A percentile compares a stretch with the other conserved stretches of the same genome.
These are phyloP conservation scores for Microdochium paspali DNA, from an alignment of 2,329 filamentous ascomycete genomes.

Conservation along the genomic window DNA sequence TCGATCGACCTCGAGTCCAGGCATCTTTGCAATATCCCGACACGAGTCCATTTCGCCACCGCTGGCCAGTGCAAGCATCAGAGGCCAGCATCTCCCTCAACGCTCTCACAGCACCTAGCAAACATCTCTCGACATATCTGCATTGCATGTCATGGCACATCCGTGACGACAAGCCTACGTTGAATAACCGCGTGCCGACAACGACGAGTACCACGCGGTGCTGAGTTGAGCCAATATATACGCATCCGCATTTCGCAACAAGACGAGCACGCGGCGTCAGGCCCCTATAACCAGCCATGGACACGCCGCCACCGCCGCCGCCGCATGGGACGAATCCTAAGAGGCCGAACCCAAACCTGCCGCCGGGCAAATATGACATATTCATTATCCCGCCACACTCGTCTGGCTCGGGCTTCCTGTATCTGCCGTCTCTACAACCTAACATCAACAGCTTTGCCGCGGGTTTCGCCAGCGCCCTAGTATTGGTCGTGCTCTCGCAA, in stretches of 20 bases:
- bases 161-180: not conserved
- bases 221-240: too few relatives aligned
- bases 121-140: too few relatives aligned
- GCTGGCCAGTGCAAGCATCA: too few relatives aligned
- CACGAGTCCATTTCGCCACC: too few relatives aligned
- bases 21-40: too few relatives aligned
- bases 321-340: conserved; percentile 75
- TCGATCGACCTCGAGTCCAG: too few relatives aligned
- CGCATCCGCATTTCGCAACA: too few relatives aligned
- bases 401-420: conserved; percentile 80
- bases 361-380: conserved; percentile 90
- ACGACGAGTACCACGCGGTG: conserved; percentile 1
- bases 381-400: conserved; percentile 94
- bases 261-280: conserved; percentile 6
- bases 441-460: conserved; percentile 87
- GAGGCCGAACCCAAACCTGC: conserved; percentile 52
- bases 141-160: not conserved
- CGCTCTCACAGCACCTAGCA: too few relatives aligned
- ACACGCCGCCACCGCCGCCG: conserved; percentile 68
- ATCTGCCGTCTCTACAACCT: conserved; percentile 80
- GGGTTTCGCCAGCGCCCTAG: conserved; percentile 69
- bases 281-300: conserved; percentile 30
- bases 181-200: not conserved
- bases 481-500: conserved; percentile 63
- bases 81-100: too few relatives aligned